A percentile compares a stretch with the other conserved stretches of the same genome.
These are phyloP conservation scores for Kurtzmaniella quercitrusa DNA, from an alignment of 1,139 yeast genomes.

Conservation along the genomic window DNA sequence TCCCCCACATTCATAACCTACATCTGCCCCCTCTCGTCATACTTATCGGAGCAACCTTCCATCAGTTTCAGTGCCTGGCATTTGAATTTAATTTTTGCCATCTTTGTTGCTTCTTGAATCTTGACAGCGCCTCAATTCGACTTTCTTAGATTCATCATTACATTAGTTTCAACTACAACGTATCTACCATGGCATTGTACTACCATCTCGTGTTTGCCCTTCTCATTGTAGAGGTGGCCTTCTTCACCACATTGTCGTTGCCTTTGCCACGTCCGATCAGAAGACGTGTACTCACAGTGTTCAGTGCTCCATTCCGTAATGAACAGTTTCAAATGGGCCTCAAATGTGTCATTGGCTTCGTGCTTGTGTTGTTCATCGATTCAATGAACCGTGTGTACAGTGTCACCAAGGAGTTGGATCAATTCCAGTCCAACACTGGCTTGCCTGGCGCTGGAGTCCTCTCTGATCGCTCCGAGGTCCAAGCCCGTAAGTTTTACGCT, in stretches of 20 bases:
- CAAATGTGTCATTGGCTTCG: slow-evolving; percentile 81
- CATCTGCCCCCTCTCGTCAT: too few species aligned
- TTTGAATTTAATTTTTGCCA: too few species aligned
- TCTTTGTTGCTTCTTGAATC: too few species aligned
- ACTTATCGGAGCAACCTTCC: too few species aligned
- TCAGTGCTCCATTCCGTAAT: slow-evolving; percentile 67
- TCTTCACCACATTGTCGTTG: slow-evolving; percentile 75
- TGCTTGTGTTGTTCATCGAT: slow-evolving; percentile 79
- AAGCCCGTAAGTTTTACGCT: slow-evolving; percentile 88
- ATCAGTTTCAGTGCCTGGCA: too few species aligned
- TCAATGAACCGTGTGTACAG: slow-evolving; percentile 79
- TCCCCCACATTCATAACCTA: too few species aligned
- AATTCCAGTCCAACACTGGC: slow-evolving; percentile 13
- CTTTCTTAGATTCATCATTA: too few species aligned
- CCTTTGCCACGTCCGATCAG: slow-evolving; percentile 81
- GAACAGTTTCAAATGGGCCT: slow-evolving; percentile 73
- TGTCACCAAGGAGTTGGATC: slow-evolving; percentile 60
- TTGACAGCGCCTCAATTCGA: too few species aligned
- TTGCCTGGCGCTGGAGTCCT: slow-evolving; percentile 19
- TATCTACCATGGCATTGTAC: slow-evolving; percentile 58
- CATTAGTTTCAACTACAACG: neutral
- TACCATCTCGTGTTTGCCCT: slow-evolving; percentile 72
- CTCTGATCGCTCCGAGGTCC: slow-evolving; percentile 70
- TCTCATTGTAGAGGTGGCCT: slow-evolving; percentile 71
- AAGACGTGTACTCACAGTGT: slow-evolving; percentile 57